phyloP scores from a whole-genome alignment of 2,329 filamentous ascomycete species.

The Pestalotiopsis sp. region DNA sequence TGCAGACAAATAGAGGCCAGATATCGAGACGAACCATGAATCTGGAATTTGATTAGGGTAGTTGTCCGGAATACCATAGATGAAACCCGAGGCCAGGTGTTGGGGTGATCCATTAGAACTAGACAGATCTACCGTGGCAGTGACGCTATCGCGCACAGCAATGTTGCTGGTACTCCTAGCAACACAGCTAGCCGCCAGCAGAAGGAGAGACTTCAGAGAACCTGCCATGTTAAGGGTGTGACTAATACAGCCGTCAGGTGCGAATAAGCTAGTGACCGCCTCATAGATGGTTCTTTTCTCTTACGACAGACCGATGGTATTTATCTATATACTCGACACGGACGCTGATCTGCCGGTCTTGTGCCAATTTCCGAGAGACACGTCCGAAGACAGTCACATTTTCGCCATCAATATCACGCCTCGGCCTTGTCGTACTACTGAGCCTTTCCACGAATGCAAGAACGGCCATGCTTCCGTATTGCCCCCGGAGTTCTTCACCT shows the following conservation, averaged over 20 bases:
- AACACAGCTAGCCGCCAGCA: background rate
- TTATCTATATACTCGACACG: background rate
- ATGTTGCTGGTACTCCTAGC: background rate
- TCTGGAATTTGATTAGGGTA: conserved; percentile 21
- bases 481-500: background rate
- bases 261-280: background rate
- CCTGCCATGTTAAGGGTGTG: background rate
- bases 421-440: background rate
- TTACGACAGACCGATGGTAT: background rate
- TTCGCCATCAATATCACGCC: background rate
- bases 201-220: background rate
- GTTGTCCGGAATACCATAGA: conserved; percentile 25
- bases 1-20: too few relatives aligned
- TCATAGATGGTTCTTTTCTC: background rate
- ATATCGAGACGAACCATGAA: conserved; percentile 18
- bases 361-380: background rate
- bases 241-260: background rate
- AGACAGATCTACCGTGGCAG: conserved; percentile 22
- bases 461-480: background rate
- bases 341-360: background rate
- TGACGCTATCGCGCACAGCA: conserved; percentile 11
- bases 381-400: background rate
- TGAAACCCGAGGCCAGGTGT: conserved; percentile 24
- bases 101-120: conserved; percentile 18
- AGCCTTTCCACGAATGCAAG: background rate